Evolutionary conservation across 2,329 filamentous ascomycete genomes (phyloP).

Genomic region (Sphaerostilbella broomeana): DNA sequence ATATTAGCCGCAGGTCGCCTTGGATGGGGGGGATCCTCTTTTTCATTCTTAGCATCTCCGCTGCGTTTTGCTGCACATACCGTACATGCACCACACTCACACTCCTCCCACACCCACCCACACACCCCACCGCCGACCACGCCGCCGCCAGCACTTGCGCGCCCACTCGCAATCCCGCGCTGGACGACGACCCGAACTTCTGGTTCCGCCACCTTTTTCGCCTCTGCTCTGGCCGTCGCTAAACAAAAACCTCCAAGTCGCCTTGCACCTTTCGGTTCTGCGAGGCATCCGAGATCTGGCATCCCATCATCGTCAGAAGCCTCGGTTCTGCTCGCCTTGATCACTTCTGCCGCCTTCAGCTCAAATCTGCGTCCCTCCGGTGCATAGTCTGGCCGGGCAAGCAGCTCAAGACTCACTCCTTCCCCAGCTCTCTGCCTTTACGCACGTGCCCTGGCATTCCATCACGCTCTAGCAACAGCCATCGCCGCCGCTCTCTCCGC

Average conservation of each 20-base stretch:
- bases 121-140: neutral
- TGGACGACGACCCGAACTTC: conserved; percentile 9
- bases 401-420: conserved; percentile 1
- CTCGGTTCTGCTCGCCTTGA: no score
- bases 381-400: no score
- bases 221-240: conserved; percentile 9
- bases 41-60: no score
- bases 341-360: no score
- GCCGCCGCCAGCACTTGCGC: neutral
- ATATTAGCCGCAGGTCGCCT: no score
- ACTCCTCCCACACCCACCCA: neutral
- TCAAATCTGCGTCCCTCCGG: no score
- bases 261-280: neutral
- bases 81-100: neutral
- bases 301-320: no score
- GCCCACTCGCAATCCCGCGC: no score
- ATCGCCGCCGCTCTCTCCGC: neutral
- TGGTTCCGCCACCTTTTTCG: conserved; percentile 10
- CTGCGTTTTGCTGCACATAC: neutral
- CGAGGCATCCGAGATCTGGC: conserved; percentile 5
- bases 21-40: no score
- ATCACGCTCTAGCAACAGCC: no score
- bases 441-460: conserved; percentile 15
- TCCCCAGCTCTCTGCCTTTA: conserved; percentile 15
- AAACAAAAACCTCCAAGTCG: conserved; percentile 4